phyloP scores from a whole-genome alignment of 202 grass and related monocot species.

The Schoenoplectus tabernaemontani region DNA sequence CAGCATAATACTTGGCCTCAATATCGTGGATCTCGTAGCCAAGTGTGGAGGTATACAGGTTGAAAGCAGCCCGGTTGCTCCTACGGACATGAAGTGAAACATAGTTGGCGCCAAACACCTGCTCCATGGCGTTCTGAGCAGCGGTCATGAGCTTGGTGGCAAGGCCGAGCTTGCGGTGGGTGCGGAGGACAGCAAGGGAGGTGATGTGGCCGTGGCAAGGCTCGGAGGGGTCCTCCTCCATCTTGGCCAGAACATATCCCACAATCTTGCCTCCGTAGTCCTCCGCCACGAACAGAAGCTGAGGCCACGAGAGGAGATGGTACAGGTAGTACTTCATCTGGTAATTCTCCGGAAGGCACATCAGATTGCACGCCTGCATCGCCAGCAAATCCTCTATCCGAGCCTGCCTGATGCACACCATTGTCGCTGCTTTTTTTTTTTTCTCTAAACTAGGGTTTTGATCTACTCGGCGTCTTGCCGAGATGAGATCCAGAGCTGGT shows the following conservation, averaged over 20 bases:
- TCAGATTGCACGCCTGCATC: slow-evolving; percentile 98
- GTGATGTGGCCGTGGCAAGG: slow-evolving; percentile 98
- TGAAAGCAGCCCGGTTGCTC: slow-evolving; percentile 81
- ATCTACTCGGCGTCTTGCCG: background rate
- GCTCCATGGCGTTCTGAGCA: slow-evolving; percentile 85
- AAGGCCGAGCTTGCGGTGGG: slow-evolving; percentile 91
- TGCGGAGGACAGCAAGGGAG: slow-evolving; percentile 95
- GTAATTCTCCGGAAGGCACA: slow-evolving; percentile 99
- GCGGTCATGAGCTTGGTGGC: slow-evolving; percentile 96
- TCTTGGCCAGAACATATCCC: slow-evolving; percentile 91
- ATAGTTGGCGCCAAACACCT: slow-evolving; percentile 86
- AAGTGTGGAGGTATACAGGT: slow-evolving; percentile 69
- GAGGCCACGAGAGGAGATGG: slow-evolving; percentile 97
- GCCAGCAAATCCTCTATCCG: slow-evolving; percentile 85
- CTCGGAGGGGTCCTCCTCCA: slow-evolving; percentile 97
- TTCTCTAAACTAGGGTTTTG: slow-evolving; percentile 11
- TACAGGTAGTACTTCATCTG: slow-evolving; percentile 99
- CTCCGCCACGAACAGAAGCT: slow-evolving; percentile 96
- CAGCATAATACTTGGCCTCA: slow-evolving; percentile 91
- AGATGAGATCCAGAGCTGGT: background rate
- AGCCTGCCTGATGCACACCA: slow-evolving; percentile 97
- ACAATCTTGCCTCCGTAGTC: slow-evolving; percentile 87
- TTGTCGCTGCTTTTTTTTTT: background rate
- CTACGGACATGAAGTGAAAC: slow-evolving; percentile 87
- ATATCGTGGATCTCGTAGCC: slow-evolving; percentile 81